Evolutionary conservation across 73 alveolate genomes (phyloP), one percentile per base, ranked within the genome.

Genomic region (Stentor roeselii): DNA sequence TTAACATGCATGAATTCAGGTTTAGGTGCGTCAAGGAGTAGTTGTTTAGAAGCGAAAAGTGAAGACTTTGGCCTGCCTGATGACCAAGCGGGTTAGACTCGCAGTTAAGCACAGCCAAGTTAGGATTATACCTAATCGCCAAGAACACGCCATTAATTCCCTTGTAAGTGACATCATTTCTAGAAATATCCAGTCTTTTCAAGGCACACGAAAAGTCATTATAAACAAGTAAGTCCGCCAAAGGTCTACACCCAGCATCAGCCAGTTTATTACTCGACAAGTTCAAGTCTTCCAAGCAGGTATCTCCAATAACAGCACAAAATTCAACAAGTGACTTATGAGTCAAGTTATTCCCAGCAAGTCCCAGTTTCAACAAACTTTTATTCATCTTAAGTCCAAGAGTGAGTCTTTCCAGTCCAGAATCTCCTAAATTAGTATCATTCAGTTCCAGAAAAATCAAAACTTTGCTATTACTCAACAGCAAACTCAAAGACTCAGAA

Each of bases 351-450:
- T 86, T 86, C 4, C 67, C 27, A 0, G 90, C 38, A 14, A 86
- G 78, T 42, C 82, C 82, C 60, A 86, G 76, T 75, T 58, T 75
- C 0, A 34, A 40, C 36, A 86, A 74, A 15, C 86, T 84, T n/a
- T 34, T 1, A 36, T 86, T 86, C 3, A 78, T 60, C 30, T 84
- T 14, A 36, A 86, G n/a, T 27, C 92, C 92, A 0, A 76, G 76
- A 31, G 67, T 21, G 41, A 86, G 82, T 31, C 83, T 83, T 3
- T 82, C 84, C 39, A 86, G 41, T 31, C 92, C 92, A 21, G 67
- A 50, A 50, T 60, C 86, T 37, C 50, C 42, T 3, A 86, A 59
- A 40, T 58, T 59, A 3, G 90, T 59, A 0, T 83, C 88, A 34
- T 67, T 59, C 3, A 86, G 37, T 32, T 83, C 67, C 39, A 86